A percentile compares a stretch with the other conserved stretches of the same genome.
Evolutionary conservation across 2,329 filamentous ascomycete genomes (phyloP).

Genomic region (Cladosporium phlei): DNA sequence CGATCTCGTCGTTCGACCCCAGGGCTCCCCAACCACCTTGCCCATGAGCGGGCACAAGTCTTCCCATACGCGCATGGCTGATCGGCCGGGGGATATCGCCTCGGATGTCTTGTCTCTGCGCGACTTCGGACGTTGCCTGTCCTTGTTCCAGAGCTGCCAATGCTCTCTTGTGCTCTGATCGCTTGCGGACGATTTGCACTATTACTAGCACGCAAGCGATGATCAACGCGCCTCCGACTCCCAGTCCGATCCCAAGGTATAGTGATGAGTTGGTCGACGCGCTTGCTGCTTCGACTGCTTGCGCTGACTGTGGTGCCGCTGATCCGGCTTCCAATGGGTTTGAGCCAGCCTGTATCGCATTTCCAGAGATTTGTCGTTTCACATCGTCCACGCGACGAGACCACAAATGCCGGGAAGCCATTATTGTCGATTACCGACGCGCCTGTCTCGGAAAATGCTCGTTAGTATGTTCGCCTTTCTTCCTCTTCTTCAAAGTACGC

Average conservation of each 20-base stretch:
- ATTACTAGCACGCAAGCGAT: constrained; percentile 23
- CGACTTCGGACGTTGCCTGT: constrained; percentile 11
- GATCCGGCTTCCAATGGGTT: constrained; percentile 13
- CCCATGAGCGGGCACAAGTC: constrained; percentile 21
- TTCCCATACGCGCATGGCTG: constrained; percentile 17
- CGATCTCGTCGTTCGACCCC: constrained; percentile 35
- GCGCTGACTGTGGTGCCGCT: constrained; percentile 4
- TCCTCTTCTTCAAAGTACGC: background rate
- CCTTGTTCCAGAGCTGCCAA: constrained; percentile 26
- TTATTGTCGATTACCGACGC: no score
- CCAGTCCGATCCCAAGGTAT: constrained; percentile 27
- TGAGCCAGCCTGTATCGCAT: constrained; percentile 4
- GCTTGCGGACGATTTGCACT: constrained; percentile 22
- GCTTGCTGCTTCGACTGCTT: background rate
- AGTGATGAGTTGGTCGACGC: constrained; percentile 14
- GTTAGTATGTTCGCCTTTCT: background rate
- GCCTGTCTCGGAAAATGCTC: no score
- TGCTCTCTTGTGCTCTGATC: constrained; percentile 22
- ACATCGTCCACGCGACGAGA: constrained; percentile 3
- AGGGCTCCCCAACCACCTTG: constrained; percentile 39
- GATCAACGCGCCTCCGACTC: constrained; percentile 25
- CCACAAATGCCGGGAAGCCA: background rate
- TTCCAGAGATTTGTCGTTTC: constrained; percentile 6
- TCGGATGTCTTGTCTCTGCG: background rate
- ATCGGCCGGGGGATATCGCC: constrained; percentile 15